Evolutionary conservation across 139 green algal species (phyloP).

Genomic region (Coccomyxa sp.): DNA sequence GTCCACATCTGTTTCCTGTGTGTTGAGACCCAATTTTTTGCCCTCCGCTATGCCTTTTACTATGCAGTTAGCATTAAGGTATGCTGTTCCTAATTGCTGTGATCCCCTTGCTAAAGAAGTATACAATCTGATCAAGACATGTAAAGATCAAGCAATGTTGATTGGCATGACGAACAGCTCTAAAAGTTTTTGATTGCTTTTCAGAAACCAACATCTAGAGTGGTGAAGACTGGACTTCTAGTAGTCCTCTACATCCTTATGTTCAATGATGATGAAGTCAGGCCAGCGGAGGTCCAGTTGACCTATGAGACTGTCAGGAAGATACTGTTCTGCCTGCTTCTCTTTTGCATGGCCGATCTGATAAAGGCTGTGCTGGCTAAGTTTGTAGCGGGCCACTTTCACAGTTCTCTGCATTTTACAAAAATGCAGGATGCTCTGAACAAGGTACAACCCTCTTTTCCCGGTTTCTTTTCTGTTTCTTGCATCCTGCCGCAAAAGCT

Average conservation of each 20-base stretch:
- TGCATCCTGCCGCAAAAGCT: neutral
- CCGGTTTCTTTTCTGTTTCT: neutral
- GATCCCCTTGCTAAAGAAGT: neutral
- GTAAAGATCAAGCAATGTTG: neutral
- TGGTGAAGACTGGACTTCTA: conserved; percentile 7
- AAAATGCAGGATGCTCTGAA: conserved; percentile 62
- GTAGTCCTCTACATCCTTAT: conserved; percentile 16
- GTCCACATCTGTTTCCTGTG: conserved; percentile 17
- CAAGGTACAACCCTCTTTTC: conserved; percentile 21
- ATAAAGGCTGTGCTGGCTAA: conserved; percentile 34
- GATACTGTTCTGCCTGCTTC: conserved; percentile 35
- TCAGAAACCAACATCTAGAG: conserved; percentile 15
- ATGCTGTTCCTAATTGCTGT: neutral
- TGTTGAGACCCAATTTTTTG: conserved; percentile 21
- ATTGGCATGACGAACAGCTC: neutral
- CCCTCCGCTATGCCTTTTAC: conserved; percentile 14
- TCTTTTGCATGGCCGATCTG: conserved; percentile 38
- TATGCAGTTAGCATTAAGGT: conserved; percentile 14
- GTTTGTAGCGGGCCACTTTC: conserved; percentile 51
- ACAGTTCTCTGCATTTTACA: conserved; percentile 58
- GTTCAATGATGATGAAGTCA: conserved; percentile 5
- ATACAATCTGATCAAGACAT: neutral
- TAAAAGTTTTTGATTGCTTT: conserved; percentile 3
- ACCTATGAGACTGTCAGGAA: conserved; percentile 2
- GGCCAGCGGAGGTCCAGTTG: neutral